phyloP scores from a whole-genome alignment of 257 asterid genomes.

The Nicotiana otophora region DNA sequence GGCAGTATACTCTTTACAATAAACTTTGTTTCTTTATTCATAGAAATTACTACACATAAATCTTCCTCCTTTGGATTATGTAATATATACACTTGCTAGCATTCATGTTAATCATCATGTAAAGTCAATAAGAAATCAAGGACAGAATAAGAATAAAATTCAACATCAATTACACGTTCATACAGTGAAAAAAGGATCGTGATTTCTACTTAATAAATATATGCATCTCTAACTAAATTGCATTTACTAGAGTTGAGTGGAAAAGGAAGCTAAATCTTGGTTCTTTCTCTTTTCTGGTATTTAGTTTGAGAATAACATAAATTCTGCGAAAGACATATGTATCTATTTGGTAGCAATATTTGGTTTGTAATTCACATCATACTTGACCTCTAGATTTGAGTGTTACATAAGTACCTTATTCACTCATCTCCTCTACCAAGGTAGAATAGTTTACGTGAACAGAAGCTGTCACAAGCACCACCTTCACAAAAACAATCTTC shows the following conservation, averaged over 20 bases:
- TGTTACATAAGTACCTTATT: not conserved
- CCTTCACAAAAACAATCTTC: too few species aligned
- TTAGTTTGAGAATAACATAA: not conserved
- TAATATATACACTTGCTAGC: not conserved
- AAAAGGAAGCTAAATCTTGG: not conserved
- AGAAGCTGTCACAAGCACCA: too few species aligned
- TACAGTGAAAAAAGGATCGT: not conserved
- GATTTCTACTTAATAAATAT: not conserved
- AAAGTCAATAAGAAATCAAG: not conserved
- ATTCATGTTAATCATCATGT: not conserved
- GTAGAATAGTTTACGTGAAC: too few species aligned
- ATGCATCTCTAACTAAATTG: not conserved
- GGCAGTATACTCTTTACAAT: not conserved
- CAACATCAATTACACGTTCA: not conserved
- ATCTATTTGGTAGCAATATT: not conserved
- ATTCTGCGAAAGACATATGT: not conserved
- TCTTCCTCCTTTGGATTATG: not conserved
- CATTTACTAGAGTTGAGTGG: not conserved
- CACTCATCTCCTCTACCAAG: not conserved
- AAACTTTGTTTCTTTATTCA: not conserved
- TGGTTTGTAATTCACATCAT: not conserved
- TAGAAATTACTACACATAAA: not conserved
- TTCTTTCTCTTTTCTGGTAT: not conserved
- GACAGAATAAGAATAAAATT: not conserved
- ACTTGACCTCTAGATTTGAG: not conserved